phyloP scores from a whole-genome alignment of 306 rosid genomes.

The Cucumis hystrix region DNA sequence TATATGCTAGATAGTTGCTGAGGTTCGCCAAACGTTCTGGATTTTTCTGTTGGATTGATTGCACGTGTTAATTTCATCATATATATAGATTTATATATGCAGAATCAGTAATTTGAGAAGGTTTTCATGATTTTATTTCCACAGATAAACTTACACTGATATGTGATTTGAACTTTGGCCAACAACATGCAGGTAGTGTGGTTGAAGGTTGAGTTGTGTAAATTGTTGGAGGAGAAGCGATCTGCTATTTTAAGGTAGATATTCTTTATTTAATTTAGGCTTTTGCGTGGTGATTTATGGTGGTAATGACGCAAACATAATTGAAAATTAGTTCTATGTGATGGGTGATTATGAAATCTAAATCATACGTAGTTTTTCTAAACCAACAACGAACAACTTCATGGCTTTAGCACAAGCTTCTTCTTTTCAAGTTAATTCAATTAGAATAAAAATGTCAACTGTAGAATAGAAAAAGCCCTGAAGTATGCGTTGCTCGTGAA shows the following conservation, averaged over 20 bases:
- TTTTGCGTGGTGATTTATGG: background rate
- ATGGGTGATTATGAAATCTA: background rate
- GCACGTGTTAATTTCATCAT: no score
- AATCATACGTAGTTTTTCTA: background rate
- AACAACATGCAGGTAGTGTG: conserved; percentile 55
- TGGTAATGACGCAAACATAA: background rate
- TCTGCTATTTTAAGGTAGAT: conserved; percentile 74
- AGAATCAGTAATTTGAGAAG: background rate
- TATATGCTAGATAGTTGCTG: no score
- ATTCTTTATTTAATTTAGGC: conserved; percentile 1
- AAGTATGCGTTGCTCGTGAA: background rate
- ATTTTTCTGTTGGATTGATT: no score
- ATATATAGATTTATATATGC: background rate
- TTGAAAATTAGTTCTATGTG: background rate
- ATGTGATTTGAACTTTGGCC: background rate
- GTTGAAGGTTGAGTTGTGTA: conserved; percentile 83
- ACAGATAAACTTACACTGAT: background rate
- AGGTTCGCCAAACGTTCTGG: no score
- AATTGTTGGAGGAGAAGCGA: conserved; percentile 79
- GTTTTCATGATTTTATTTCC: background rate
- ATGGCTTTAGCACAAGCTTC: background rate
- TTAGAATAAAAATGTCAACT: background rate
- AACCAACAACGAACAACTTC: background rate
- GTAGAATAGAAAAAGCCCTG: background rate
- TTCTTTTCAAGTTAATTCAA: background rate